These are phyloP conservation scores for Spatholobus suberectus DNA, from an alignment of 306 rosid species.

Conservation along the genomic window DNA sequence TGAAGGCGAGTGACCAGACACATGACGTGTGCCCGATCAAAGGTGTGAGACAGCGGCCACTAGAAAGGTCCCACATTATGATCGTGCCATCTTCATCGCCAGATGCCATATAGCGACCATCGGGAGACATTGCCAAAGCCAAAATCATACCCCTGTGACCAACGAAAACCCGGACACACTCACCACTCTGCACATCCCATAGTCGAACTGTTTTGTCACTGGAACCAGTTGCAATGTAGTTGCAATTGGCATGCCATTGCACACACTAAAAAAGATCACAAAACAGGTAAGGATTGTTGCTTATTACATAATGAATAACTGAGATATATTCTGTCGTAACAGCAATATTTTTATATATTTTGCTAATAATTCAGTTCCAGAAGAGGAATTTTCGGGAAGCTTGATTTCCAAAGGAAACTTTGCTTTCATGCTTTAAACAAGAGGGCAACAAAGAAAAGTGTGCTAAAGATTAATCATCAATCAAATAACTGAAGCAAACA, in stretches of 20 bases:
- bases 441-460: background rate
- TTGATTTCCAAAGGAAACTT: background rate
- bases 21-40: constrained; percentile 91
- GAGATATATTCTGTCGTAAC: background rate
- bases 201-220: constrained; percentile 95
- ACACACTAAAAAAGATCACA: constrained; percentile 63
- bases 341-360: background rate
- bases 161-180: constrained; percentile 92
- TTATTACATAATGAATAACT: background rate
- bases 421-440: background rate
- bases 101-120: constrained; percentile 94
- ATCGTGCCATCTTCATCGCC: constrained; percentile 96
- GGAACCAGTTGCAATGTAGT: constrained; percentile 96
- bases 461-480: background rate
- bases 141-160: constrained; percentile 97
- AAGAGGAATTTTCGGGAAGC: background rate
- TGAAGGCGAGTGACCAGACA: constrained; percentile 92
- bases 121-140: constrained; percentile 93
- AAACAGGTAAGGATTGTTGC: constrained; percentile 21
- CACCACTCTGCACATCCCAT: constrained; percentile 98
- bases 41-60: constrained; percentile 85
- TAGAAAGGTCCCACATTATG: constrained; percentile 99
- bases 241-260: constrained; percentile 99
- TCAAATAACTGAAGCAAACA: background rate
- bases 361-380: constrained; percentile 1